These are phyloP conservation scores for Scleromitrula shiraiana DNA, from an alignment of 2,329 filamentous ascomycete genomes.

Conservation along the genomic window DNA sequence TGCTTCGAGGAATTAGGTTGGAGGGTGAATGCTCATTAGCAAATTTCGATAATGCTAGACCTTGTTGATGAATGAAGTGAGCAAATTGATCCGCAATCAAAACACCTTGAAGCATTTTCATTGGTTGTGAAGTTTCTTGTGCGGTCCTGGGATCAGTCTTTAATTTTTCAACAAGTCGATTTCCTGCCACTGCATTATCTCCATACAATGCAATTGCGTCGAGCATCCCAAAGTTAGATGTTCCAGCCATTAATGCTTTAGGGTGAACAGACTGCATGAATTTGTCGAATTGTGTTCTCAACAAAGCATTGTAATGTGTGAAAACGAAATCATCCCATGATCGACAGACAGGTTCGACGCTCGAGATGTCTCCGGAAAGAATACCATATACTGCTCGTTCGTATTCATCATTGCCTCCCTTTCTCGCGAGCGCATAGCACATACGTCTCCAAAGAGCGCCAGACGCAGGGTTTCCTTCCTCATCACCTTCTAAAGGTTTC, in stretches of 20 bases:
- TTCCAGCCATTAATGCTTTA: slow-evolving; percentile 42
- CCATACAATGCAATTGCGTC: slow-evolving; percentile 58
- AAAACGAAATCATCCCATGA: slow-evolving; percentile 85
- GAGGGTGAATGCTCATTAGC: slow-evolving; percentile 39
- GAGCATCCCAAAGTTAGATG: slow-evolving; percentile 53
- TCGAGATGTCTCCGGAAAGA: slow-evolving; percentile 74
- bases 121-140: slow-evolving; percentile 53
- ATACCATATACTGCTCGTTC: slow-evolving; percentile 87
- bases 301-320: slow-evolving; percentile 76
- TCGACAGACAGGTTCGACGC: slow-evolving; percentile 67
- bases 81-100: slow-evolving; percentile 58
- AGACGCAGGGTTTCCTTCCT: slow-evolving; percentile 38
- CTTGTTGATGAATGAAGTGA: slow-evolving; percentile 51
- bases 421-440: slow-evolving; percentile 63
- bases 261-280: slow-evolving; percentile 54
- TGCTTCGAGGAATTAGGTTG: slow-evolving; percentile 36
- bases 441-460: slow-evolving; percentile 68
- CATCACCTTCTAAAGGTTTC: slow-evolving; percentile 36
- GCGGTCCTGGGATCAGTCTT: slow-evolving; percentile 48
- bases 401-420: slow-evolving; percentile 63
- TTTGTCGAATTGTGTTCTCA: slow-evolving; percentile 70
- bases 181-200: slow-evolving; percentile 43
- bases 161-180: slow-evolving; percentile 52
- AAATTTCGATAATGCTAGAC: slow-evolving; percentile 40
- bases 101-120: slow-evolving; percentile 70